phyloP scores from a whole-genome alignment of 208 protist genomes.

The Leishmania gerbilli region DNA sequence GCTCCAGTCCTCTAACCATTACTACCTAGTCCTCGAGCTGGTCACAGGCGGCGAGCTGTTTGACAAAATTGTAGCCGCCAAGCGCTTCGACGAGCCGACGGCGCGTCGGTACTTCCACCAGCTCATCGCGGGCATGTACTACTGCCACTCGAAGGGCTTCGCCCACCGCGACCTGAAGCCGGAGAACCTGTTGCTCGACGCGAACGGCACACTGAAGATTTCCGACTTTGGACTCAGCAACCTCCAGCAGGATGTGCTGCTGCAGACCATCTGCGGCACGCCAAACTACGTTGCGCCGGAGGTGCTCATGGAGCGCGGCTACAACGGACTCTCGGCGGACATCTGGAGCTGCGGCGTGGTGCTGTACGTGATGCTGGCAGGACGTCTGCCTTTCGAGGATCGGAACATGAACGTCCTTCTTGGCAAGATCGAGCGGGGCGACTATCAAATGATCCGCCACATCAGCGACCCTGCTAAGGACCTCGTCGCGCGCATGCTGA shows the following conservation, averaged over 20 bases:
- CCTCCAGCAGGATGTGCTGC: conserved; percentile 72
- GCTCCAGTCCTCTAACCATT: conserved; percentile 85
- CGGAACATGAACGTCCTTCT: conserved; percentile 91
- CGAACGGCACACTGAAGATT: conserved; percentile 85
- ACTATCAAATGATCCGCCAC: conserved; percentile 86
- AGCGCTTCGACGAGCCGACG: conserved; percentile 84
- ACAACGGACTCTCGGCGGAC: conserved; percentile 95
- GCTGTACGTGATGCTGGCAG: conserved; percentile 96
- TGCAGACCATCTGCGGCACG: conserved; percentile 92
- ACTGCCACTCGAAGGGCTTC: conserved; percentile 91
- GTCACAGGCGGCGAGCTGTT: conserved; percentile 94
- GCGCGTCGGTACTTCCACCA: conserved; percentile 95
- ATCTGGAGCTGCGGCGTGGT: conserved; percentile 97
- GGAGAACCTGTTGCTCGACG: conserved; percentile 90
- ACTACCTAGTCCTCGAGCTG: conserved; percentile 92
- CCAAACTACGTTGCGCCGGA: conserved; percentile 95
- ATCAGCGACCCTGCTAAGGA: conserved; percentile 75
- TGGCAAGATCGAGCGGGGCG: conserved; percentile 90
- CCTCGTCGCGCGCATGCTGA: conserved; percentile 81
- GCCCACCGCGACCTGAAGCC: conserved; percentile 93
- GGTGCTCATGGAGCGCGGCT: conserved; percentile 91
- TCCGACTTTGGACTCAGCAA: conserved; percentile 94
- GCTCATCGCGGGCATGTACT: conserved; percentile 94
- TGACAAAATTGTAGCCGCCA: conserved; percentile 86
- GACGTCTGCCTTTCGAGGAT: conserved; percentile 93